Evolutionary conservation across 2,329 filamentous ascomycete genomes (phyloP).

Genomic region (Diaporthe destruens): DNA sequence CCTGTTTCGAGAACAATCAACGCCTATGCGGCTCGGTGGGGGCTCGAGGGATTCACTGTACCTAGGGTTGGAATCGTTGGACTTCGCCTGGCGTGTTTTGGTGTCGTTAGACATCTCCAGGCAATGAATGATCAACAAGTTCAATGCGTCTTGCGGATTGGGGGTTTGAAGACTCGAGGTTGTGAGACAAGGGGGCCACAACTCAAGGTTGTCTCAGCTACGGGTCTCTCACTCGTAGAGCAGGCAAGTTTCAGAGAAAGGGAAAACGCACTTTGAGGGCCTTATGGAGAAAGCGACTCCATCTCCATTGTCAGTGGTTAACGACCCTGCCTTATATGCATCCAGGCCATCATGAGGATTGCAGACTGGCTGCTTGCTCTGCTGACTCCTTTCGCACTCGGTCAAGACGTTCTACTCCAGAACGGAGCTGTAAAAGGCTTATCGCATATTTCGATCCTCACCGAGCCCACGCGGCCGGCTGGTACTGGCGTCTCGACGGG

Average conservation of each 20-base stretch:
- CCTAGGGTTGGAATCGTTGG: slow-evolving; percentile 32
- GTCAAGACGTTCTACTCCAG: slow-evolving; percentile 32
- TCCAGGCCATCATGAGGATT: slow-evolving; percentile 20
- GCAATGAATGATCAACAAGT: background rate
- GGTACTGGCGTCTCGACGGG: slow-evolving; percentile 29
- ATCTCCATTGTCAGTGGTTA: background rate
- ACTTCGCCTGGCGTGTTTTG: slow-evolving; percentile 29
- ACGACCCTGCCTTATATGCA: slow-evolving; percentile 18
- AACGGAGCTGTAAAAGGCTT: slow-evolving; percentile 36
- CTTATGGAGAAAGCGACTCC: slow-evolving; percentile 5
- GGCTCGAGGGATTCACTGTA: background rate
- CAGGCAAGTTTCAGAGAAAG: slow-evolving; percentile 7
- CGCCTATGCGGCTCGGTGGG: background rate
- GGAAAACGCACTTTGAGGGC: slow-evolving; percentile 28
- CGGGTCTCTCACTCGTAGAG: slow-evolving; percentile 8
- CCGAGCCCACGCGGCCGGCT: slow-evolving; percentile 24
- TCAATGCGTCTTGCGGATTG: slow-evolving; percentile 2
- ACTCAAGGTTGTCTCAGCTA: slow-evolving; percentile 15
- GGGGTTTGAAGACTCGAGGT: background rate
- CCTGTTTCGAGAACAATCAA: slow-evolving; percentile 11
- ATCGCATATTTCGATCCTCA: slow-evolving; percentile 37
- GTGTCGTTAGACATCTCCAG: slow-evolving; percentile 36
- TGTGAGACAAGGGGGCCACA: slow-evolving; percentile 12
- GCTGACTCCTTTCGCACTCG: slow-evolving; percentile 27
- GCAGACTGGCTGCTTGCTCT: slow-evolving; percentile 13